Base-by-base conservation (phyloP, 306 rosid genomes). In the Carpinus viminea region DNA sequence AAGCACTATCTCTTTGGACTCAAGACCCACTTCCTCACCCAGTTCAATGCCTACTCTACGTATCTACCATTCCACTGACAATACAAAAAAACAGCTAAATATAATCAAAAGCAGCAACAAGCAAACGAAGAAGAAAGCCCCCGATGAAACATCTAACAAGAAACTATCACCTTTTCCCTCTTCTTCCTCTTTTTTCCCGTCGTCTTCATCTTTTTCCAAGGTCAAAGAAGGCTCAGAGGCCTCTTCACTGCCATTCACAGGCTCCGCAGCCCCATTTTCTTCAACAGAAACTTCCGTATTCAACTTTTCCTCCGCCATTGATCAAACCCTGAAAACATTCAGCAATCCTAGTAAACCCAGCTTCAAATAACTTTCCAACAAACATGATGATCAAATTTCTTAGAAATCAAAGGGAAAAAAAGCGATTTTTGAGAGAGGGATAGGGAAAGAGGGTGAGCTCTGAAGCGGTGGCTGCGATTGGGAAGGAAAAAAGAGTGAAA, bases 281-380 rank as follows among this genome's bases (percentile, higher is more conserved):
- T 82, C 90, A 8, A 50, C 53, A 55, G 77, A 57, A 77, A 74
- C 41, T 24, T 86, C 80, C 9, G 76, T 69, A 24, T 74, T 71
- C 55, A 74, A 76, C 68, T 79, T 85, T 69, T 51, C 96, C 75
- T 83, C 97, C 8, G 81, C 91, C 98, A 90, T 88, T 53, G n/a
- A 3, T 55, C 31, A 24, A 59, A 59, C 16, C 16, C 2, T 24
- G 36, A 3, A 24, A 59, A 59, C 21, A 55, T 55, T 55, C 0
- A 55, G 28, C 61, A 55, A 55, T 8, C 61, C 26, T 17, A n/a
- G 7, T 50, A 55, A 18, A 15, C 61, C 8, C n/a, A 55, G 61
- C n/a, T 2, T 55, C 61, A 18, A 18, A 55, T 8, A 2, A 55
- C n/a, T 51, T 51, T 17, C 26, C 24, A 55, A 17, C n/a, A 5